These are phyloP conservation scores for Geranium brycei DNA, from an alignment of 345 rosid species.

Conservation along the genomic window DNA sequence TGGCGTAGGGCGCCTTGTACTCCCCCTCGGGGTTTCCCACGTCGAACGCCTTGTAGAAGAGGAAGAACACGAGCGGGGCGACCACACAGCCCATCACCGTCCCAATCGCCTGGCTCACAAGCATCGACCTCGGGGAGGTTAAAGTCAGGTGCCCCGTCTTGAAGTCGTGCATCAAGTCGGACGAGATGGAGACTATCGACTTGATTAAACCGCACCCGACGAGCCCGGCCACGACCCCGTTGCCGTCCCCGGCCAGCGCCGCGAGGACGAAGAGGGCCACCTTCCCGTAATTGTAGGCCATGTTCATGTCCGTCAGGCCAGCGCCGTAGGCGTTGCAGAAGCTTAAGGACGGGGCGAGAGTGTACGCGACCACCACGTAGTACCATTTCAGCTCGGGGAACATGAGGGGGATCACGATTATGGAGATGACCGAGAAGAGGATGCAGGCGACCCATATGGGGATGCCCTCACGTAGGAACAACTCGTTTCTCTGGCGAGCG, in stretches of 20 bases:
- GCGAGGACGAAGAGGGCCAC: constrained; percentile 78
- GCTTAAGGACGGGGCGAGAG: constrained; percentile 70
- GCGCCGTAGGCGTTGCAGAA: constrained; percentile 94
- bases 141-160: constrained; percentile 73
- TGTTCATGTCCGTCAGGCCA: constrained; percentile 87
- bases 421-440: constrained; percentile 49
- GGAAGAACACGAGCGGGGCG: constrained; percentile 65
- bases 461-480: constrained; percentile 57
- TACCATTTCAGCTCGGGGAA: constrained; percentile 81
- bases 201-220: constrained; percentile 81
- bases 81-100: constrained; percentile 71
- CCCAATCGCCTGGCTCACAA: constrained; percentile 69
- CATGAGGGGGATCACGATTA: constrained; percentile 56
- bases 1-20: constrained; percentile 80
- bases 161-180: constrained; percentile 87
- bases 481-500: constrained; percentile 35
- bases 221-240: constrained; percentile 74
- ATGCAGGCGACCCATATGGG: constrained; percentile 61
- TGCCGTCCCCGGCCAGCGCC: constrained; percentile 40
- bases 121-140: constrained; percentile 81
- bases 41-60: constrained; percentile 75
- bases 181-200: constrained; percentile 68
- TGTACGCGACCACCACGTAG: constrained; percentile 65
- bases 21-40: constrained; percentile 85
- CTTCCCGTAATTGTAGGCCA: constrained; percentile 88